phyloP scores from a whole-genome alignment of 1,284 basidiomycete genomes.

The Sanghuangporus weigelae region DNA sequence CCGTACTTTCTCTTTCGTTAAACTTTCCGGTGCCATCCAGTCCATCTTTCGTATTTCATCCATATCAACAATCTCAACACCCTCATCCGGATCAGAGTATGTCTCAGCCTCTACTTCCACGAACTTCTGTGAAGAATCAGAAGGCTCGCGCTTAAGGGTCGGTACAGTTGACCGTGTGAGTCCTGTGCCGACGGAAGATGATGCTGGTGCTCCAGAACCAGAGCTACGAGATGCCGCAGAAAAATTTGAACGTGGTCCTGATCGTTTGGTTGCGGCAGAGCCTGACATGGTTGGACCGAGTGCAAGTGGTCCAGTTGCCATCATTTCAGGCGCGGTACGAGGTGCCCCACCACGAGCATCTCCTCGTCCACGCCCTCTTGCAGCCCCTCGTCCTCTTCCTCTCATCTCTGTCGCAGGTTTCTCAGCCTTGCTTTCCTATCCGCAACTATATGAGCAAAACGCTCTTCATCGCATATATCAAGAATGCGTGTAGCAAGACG shows the following conservation, averaged over 20 bases:
- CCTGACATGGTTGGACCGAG: constrained; percentile 72
- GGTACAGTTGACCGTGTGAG: constrained; percentile 40
- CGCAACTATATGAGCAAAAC: background rate
- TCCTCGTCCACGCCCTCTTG: constrained; percentile 39
- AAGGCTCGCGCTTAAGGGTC: constrained; percentile 37
- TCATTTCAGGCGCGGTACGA: constrained; percentile 58
- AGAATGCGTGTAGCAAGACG: background rate
- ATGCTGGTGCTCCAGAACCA: constrained; percentile 26
- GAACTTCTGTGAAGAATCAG: constrained; percentile 22
- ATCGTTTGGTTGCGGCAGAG: constrained; percentile 40
- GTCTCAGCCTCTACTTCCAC: constrained; percentile 45
- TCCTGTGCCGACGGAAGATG: constrained; percentile 41
- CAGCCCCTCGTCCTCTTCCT: constrained; percentile 28
- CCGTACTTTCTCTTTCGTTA: constrained; percentile 52
- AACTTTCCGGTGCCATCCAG: constrained; percentile 83
- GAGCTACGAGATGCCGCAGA: constrained; percentile 33
- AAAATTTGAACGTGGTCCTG: constrained; percentile 50
- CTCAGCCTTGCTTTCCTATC: constrained; percentile 46
- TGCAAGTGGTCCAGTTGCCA: constrained; percentile 79
- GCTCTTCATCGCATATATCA: background rate
- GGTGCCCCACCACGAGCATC: constrained; percentile 42
- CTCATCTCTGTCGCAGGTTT: constrained; percentile 24
- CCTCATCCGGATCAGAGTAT: constrained; percentile 87
- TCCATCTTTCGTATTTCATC: constrained; percentile 76
- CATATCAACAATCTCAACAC: constrained; percentile 86